Percentiles rank a stretch among this genome's conserved stretches.
Conservation (phyloP, 1,284 basidiomycete species). For the Fomitopsis betulina region DNA sequence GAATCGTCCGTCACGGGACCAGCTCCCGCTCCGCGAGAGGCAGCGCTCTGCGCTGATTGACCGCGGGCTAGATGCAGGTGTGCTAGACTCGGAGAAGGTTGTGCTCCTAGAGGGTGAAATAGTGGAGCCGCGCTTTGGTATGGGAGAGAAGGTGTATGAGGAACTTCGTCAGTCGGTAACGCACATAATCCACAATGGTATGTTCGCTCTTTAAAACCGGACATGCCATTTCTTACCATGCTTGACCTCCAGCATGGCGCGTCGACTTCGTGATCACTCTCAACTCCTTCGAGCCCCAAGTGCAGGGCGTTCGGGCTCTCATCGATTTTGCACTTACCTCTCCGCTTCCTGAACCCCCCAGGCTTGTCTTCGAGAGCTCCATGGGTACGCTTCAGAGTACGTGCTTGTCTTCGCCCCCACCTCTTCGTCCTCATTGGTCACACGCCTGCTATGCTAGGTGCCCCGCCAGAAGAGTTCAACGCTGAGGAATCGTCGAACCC, state of each 20-base stretch:
- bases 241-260: conserved; percentile 29
- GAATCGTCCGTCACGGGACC: conserved; percentile 19
- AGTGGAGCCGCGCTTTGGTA: conserved; percentile 16
- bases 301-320: conserved; percentile 15
- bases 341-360: conserved; percentile 15
- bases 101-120: conserved; percentile 26
- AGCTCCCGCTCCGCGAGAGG: conserved; percentile 12
- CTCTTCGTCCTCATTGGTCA: not conserved
- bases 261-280: conserved; percentile 30
- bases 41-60: conserved; percentile 22
- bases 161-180: conserved; percentile 24
- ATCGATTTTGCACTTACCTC: conserved; percentile 24
- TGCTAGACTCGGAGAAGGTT: conserved; percentile 22
- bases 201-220: not conserved
- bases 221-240: not conserved
- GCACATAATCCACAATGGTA: conserved; percentile 28
- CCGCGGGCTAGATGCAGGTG: conserved; percentile 20
- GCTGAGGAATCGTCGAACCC: conserved; percentile 10
- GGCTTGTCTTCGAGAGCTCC: conserved; percentile 28
- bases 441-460: not conserved
- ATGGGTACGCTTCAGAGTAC: conserved; percentile 22
- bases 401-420: not conserved
- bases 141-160: conserved; percentile 17
- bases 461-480: conserved; percentile 6
- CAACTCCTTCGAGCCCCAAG: conserved; percentile 15